Evolutionary conservation across 805 yeast species (phyloP).

Genomic region (Hanseniaspora nectarophila): DNA sequence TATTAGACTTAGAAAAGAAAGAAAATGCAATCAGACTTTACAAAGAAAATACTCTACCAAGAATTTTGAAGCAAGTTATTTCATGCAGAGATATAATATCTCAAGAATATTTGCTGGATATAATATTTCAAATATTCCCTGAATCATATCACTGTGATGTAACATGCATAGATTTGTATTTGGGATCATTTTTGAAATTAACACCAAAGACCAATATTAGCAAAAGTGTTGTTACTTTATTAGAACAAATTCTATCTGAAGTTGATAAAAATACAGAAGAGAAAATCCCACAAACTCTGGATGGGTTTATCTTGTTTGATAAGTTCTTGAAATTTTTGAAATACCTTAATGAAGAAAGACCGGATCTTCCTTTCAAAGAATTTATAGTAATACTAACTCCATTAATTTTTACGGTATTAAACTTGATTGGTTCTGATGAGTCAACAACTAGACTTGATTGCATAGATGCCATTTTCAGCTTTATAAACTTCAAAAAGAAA

Average conservation of each 20-base stretch:
- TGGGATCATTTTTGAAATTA: slow-evolving; percentile 53
- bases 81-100: slow-evolving; percentile 88
- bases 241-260: slow-evolving; percentile 44
- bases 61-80: slow-evolving; percentile 74
- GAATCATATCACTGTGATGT: slow-evolving; percentile 45
- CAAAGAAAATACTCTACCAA: slow-evolving; percentile 51
- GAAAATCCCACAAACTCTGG: not conserved
- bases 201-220: slow-evolving; percentile 60
- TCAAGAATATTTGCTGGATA: slow-evolving; percentile 83
- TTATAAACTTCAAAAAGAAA: slow-evolving; percentile 35
- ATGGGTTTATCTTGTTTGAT: slow-evolving; percentile 38
- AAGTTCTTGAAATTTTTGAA: slow-evolving; percentile 56
- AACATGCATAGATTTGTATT: slow-evolving; percentile 63
- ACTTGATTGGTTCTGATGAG: slow-evolving; percentile 35
- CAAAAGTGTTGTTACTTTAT: slow-evolving; percentile 54
- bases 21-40: slow-evolving; percentile 29
- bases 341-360: slow-evolving; percentile 43
- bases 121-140: slow-evolving; percentile 86
- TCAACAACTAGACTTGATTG: slow-evolving; percentile 44
- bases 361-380: slow-evolving; percentile 57
- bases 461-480: slow-evolving; percentile 49
- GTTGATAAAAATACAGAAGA: not conserved
- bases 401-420: slow-evolving; percentile 50
- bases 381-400: slow-evolving; percentile 52
- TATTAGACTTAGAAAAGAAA: slow-evolving; percentile 53